Evolutionary conservation across 192 early-diverging fungal genomes (phyloP).

Genomic region (Rhizoclosmatium globosum): DNA sequence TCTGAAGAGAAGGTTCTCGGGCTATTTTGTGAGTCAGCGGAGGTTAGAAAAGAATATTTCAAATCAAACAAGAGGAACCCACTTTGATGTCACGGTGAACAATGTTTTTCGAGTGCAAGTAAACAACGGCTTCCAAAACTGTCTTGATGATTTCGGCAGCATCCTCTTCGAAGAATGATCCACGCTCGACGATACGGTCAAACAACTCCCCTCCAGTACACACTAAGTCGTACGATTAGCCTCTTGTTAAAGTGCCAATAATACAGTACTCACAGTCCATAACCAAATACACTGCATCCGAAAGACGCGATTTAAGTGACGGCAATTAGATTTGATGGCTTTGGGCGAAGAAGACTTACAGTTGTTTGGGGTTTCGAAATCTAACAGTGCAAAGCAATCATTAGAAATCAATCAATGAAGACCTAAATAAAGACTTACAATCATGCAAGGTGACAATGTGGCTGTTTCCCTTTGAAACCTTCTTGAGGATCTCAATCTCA

Average conservation of each 20-base stretch:
- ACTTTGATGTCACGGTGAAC: constrained; percentile 73
- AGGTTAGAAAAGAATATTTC: not conserved
- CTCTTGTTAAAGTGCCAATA: not conserved
- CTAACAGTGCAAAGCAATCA: constrained; percentile 21
- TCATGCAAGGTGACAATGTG: constrained; percentile 90
- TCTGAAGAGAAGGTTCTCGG: constrained; percentile 76
- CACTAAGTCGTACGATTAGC: not conserved
- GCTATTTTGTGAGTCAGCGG: constrained; percentile 71
- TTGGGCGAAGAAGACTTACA: constrained; percentile 30
- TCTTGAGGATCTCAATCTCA: constrained; percentile 89
- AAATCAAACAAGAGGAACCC: not conserved
- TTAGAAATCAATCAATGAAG: constrained; percentile 1
- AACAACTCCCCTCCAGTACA: constrained; percentile 85
- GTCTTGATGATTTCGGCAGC: constrained; percentile 77
- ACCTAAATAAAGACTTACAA: constrained; percentile 56
- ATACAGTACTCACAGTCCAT: constrained; percentile 46
- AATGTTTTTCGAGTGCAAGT: constrained; percentile 87
- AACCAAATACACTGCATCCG: constrained; percentile 51
- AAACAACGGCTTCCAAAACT: constrained; percentile 79
- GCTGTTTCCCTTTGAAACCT: constrained; percentile 77
- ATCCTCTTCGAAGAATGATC: constrained; percentile 71
- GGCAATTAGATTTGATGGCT: no score
- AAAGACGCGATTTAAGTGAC: not conserved
- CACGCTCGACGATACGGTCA: constrained; percentile 74
- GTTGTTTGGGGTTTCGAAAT: constrained; percentile 66